Evolutionary conservation across 176 grass and related monocot genomes (phyloP).

Genomic region (Phyllostachys edulis): DNA sequence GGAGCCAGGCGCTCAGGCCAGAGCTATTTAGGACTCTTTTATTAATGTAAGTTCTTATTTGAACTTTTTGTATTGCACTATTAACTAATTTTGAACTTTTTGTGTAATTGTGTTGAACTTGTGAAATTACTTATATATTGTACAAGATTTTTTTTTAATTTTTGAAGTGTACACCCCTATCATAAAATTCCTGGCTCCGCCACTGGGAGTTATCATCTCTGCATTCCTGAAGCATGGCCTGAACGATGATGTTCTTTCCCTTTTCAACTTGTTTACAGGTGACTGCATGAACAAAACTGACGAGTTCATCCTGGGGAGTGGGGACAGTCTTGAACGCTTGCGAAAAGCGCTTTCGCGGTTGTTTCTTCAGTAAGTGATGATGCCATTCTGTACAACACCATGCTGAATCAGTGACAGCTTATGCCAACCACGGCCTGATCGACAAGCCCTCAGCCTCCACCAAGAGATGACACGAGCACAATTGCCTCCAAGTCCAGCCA

Average conservation of each 20-base stretch:
- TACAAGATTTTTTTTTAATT: too few species aligned
- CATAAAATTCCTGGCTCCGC: too few species aligned
- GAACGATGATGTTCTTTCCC: slow-evolving; percentile 23
- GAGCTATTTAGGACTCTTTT: too few species aligned
- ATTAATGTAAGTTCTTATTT: too few species aligned
- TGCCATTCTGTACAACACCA: slow-evolving; percentile 56
- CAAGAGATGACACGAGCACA: slow-evolving; percentile 37
- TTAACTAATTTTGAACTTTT: too few species aligned
- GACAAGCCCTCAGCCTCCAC: slow-evolving; percentile 36
- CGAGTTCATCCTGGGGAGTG: slow-evolving; percentile 52
- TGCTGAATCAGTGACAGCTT: slow-evolving; percentile 67
- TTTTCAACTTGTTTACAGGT: slow-evolving; percentile 44
- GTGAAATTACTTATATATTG: too few species aligned
- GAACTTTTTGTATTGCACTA: too few species aligned
- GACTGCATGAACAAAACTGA: slow-evolving; percentile 29
- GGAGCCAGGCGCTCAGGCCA: too few species aligned
- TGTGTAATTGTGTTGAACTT: too few species aligned
- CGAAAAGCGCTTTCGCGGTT: slow-evolving; percentile 26
- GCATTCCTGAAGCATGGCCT: slow-evolving; percentile 50
- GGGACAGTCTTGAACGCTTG: slow-evolving; percentile 45
- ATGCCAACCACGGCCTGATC: slow-evolving; percentile 55
- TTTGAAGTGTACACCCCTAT: too few species aligned
- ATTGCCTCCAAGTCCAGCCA: slow-evolving; percentile 51
- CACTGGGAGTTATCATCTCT: slow-evolving; percentile 44
- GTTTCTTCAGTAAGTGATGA: slow-evolving; percentile 29